These are phyloP conservation scores for Forsythia suspensa DNA, from an alignment of 257 asterid genomes.

Conservation along the genomic window DNA sequence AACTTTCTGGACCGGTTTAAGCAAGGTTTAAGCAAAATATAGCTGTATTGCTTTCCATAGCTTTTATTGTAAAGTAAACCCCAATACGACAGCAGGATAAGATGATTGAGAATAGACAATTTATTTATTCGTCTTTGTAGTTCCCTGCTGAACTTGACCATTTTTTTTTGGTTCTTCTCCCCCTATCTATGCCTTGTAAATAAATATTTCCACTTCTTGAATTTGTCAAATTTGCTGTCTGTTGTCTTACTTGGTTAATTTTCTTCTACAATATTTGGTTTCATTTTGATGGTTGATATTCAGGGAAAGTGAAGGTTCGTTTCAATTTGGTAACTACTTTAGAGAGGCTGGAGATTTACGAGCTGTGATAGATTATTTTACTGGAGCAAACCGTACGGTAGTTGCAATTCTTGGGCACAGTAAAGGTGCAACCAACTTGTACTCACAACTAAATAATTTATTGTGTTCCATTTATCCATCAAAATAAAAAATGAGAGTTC, in stretches of 20 bases:
- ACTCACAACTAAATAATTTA: not conserved
- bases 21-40: constrained; percentile 9
- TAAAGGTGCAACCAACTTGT: constrained; percentile 50
- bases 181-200: not conserved
- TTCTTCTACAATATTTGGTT: not conserved
- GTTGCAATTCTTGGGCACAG: constrained; percentile 82
- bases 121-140: not conserved
- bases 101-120: not conserved
- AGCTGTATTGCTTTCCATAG: not conserved
- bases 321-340: constrained; percentile 64
- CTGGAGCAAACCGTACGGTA: constrained; percentile 43
- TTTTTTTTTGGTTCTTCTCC: not conserved
- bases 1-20: not conserved
- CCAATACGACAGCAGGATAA: not conserved
- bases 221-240: not conserved
- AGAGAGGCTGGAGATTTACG: constrained; percentile 77
- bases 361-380: constrained; percentile 70
- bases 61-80: not conserved
- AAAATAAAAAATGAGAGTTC: not conserved
- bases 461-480: not conserved
- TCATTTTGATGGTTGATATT: constrained; percentile 22
- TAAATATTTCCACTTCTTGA: not conserved
- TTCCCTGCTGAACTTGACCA: not conserved
- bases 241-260: not conserved
- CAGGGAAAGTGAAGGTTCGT: constrained; percentile 93